A percentile compares a stretch with the other conserved stretches of the same genome.
Conservation (phyloP, 2,329 filamentous ascomycete genomes). For the Phoma sp. region DNA sequence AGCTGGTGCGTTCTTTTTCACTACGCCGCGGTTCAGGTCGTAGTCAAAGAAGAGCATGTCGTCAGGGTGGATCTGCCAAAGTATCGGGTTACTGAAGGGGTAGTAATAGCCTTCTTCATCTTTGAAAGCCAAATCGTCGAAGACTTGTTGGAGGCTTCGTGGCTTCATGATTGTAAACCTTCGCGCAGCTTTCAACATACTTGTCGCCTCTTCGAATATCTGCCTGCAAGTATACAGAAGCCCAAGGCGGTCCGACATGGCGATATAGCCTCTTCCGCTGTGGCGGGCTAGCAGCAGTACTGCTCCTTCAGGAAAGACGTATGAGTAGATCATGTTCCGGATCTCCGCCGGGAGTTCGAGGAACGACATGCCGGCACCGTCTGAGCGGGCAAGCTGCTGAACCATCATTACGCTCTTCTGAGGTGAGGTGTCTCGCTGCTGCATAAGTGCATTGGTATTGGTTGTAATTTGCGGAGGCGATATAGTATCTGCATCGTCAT, state of each 20-base stretch:
- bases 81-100: too few relatives aligned
- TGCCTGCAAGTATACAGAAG: not conserved
- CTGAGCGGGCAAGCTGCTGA: constrained; percentile 3
- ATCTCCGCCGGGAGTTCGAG: not conserved
- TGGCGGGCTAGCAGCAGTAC: not conserved
- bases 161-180: not conserved
- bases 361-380: not conserved
- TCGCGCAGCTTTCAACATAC: not conserved
- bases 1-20: not conserved
- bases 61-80: not conserved
- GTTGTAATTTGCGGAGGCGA: too few relatives aligned
- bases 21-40: not conserved
- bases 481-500: too few relatives aligned
- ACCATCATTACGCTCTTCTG: too few relatives aligned
- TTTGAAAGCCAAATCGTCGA: not conserved
- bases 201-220: not conserved
- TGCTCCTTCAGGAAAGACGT: not conserved
- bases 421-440: not conserved
- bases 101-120: too few relatives aligned
- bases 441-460: too few relatives aligned
- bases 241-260: not conserved
- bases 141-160: not conserved
- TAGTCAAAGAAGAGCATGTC: not conserved
- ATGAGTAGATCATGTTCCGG: not conserved
- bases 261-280: not conserved